Conservation (phyloP, 192 early-diverging fungal species). For the Coemansia interrupta region DNA sequence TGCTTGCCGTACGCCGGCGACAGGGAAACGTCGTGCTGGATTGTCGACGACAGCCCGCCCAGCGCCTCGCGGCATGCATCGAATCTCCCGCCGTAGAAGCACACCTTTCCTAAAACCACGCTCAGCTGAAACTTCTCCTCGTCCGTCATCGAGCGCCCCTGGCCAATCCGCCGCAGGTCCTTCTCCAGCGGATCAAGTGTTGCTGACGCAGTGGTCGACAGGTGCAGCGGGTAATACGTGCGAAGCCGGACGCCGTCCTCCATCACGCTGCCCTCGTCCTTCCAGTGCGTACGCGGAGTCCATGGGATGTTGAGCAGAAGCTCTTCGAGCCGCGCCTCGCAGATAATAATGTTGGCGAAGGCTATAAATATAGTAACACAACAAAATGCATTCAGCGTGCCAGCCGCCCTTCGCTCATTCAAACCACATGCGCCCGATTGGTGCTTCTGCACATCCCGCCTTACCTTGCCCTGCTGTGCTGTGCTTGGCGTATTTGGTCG, state of each 20-base stretch:
- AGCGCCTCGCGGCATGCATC: conserved; percentile 36
- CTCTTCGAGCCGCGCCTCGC: conserved; percentile 49
- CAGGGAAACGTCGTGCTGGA: conserved; percentile 40
- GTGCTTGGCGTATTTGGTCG: conserved; percentile 27
- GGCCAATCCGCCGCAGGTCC: conserved; percentile 14
- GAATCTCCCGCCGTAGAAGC: conserved; percentile 56
- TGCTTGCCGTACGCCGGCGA: conserved; percentile 60
- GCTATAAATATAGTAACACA: conserved; percentile 11
- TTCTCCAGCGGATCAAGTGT: conserved; percentile 25
- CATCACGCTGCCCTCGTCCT: conserved; percentile 18
- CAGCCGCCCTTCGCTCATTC: not conserved
- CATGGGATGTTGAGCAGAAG: conserved; percentile 26
- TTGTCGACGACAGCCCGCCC: conserved; percentile 23
- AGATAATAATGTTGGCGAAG: conserved; percentile 30
- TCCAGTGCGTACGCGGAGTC: conserved; percentile 43
- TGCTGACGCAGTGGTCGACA: conserved; percentile 15
- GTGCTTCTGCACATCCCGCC: not conserved
- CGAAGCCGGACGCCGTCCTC: conserved; percentile 1
- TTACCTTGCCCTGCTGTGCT: conserved; percentile 36
- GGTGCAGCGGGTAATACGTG: conserved; percentile 34
- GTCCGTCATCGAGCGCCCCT: conserved; percentile 22
- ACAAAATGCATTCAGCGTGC: not conserved
- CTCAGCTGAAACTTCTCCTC: conserved; percentile 39
- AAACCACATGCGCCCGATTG: not conserved
- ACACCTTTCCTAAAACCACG: conserved; percentile 58